Percentiles rank a stretch among this genome's conserved stretches.
Conservation (phyloP, 768 basidiomycete species). For the Pleurotus sapidus region DNA sequence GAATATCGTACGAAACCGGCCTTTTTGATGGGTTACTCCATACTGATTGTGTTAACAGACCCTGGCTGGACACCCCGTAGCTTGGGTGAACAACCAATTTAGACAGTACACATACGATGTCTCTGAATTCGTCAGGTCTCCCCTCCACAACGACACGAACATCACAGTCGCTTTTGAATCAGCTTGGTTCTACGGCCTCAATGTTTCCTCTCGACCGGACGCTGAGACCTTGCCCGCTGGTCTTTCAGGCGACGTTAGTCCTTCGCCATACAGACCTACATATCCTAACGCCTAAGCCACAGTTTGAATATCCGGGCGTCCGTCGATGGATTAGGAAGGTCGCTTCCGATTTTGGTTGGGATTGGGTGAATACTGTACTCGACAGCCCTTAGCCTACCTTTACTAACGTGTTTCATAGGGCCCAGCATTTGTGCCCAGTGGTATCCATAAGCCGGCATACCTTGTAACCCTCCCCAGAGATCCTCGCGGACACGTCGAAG, state of each 20-base stretch:
- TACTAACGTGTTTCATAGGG: slow-evolving; percentile 29
- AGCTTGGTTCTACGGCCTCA: slow-evolving; percentile 50
- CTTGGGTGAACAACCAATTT: slow-evolving; percentile 60
- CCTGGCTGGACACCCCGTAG: slow-evolving; percentile 46
- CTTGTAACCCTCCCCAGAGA: slow-evolving; percentile 33
- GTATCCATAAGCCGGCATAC: slow-evolving; percentile 55
- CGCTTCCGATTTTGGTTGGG: slow-evolving; percentile 59
- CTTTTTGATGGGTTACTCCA: not conserved
- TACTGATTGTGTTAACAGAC: slow-evolving; percentile 28
- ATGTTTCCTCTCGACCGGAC: slow-evolving; percentile 48
- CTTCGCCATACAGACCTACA: not conserved
- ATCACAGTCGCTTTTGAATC: slow-evolving; percentile 52
- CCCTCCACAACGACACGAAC: slow-evolving; percentile 32
- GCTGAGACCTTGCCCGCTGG: slow-evolving; percentile 37
- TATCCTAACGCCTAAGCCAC: not conserved
- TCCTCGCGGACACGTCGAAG: not conserved
- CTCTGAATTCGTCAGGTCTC: slow-evolving; percentile 33
- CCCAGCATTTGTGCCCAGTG: slow-evolving; percentile 55
- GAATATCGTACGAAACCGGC: slow-evolving; percentile 40
- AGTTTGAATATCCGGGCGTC: slow-evolving; percentile 51
- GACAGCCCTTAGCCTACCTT: not conserved
- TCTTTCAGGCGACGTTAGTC: slow-evolving; percentile 27
- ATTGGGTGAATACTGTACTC: slow-evolving; percentile 39
- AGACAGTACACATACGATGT: slow-evolving; percentile 53
- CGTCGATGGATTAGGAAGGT: slow-evolving; percentile 50